Conservation (phyloP, 2,329 filamentous ascomycete genomes). For the Dactylellina sp. region DNA sequence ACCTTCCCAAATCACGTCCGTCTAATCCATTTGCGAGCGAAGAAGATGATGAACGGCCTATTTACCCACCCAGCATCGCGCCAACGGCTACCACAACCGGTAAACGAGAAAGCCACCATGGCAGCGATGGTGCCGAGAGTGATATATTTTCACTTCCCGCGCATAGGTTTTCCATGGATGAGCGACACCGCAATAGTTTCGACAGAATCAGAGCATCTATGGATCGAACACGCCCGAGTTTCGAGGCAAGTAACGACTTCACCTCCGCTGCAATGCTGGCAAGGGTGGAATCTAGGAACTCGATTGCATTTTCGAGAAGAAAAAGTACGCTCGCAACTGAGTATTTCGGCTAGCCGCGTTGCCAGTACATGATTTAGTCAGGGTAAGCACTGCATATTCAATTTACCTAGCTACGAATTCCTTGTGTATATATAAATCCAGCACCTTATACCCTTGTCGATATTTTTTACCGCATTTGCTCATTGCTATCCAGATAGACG, state of each 20-base stretch:
- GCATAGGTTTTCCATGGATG: constrained; percentile 74
- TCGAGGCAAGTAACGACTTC: constrained; percentile 89
- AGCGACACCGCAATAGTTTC: constrained; percentile 82
- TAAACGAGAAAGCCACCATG: constrained; percentile 83
- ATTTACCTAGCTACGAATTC: constrained; percentile 20
- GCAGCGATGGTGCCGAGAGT: constrained; percentile 87
- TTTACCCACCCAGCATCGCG: constrained; percentile 91
- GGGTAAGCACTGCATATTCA: constrained; percentile 27
- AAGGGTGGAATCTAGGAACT: constrained; percentile 81
- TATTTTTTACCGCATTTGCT: constrained; percentile 26
- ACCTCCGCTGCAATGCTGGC: constrained; percentile 87
- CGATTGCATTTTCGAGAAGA: constrained; percentile 61
- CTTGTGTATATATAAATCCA: constrained; percentile 40
- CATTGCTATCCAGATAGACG: constrained; percentile 9
- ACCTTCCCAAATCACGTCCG: constrained; percentile 56
- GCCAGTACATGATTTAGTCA: constrained; percentile 58
- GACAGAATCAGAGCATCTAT: constrained; percentile 87
- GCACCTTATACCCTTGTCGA: constrained; percentile 46
- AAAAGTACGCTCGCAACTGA: constrained; percentile 61
- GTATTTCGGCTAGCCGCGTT: constrained; percentile 62
- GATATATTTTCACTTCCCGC: constrained; percentile 71
- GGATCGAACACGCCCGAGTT: constrained; percentile 84
- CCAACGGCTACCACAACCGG: constrained; percentile 81
- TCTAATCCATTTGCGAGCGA: constrained; percentile 67
- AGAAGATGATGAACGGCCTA: constrained; percentile 89